Conservation (phyloP, 768 basidiomycete species). For the Cyclocybe cylindracea region DNA sequence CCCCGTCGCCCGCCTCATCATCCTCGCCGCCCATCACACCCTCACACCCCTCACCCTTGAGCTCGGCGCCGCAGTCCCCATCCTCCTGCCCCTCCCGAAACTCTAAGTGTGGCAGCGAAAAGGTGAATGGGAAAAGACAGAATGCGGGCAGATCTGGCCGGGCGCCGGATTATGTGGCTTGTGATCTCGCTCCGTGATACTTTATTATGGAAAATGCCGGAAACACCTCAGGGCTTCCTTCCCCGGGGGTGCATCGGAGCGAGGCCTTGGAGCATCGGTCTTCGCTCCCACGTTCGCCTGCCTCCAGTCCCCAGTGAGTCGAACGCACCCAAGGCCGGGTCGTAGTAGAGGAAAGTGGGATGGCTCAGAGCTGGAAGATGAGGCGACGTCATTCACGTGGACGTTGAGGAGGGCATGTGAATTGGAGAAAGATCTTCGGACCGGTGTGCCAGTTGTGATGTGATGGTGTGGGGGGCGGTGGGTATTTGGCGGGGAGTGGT, state of each 20-base stretch:
- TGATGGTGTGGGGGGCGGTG: slow-evolving; percentile 55
- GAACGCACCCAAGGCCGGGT: slow-evolving; percentile 55
- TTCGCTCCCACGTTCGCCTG: too few species aligned
- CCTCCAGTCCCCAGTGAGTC: too few species aligned
- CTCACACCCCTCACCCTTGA: slow-evolving; percentile 59
- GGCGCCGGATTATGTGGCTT: slow-evolving; percentile 49
- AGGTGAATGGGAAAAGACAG: slow-evolving; percentile 63
- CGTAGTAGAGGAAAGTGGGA: slow-evolving; percentile 43
- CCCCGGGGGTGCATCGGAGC: slow-evolving; percentile 52
- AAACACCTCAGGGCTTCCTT: slow-evolving; percentile 49
- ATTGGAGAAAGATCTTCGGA: slow-evolving; percentile 71
- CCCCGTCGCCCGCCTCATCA: slow-evolving; percentile 48
- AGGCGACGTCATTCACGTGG: slow-evolving; percentile 59
- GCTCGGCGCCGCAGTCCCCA: slow-evolving; percentile 53
- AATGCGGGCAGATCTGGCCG: slow-evolving; percentile 76
- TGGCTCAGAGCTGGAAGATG: slow-evolving; percentile 44
- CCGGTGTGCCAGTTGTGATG: slow-evolving; percentile 66
- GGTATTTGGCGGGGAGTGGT: slow-evolving; percentile 53
- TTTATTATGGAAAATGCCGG: slow-evolving; percentile 45
- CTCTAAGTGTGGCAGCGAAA: too few species aligned
- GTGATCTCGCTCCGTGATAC: too few species aligned
- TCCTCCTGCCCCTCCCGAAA: slow-evolving; percentile 52
- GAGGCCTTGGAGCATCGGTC: slow-evolving; percentile 54
- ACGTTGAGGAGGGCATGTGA: slow-evolving; percentile 56
- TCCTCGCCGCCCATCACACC: slow-evolving; percentile 52